These are phyloP conservation scores for Penicillium maclennaniae DNA, from an alignment of 495 filamentous ascomycete genomes.

Conservation along the genomic window DNA sequence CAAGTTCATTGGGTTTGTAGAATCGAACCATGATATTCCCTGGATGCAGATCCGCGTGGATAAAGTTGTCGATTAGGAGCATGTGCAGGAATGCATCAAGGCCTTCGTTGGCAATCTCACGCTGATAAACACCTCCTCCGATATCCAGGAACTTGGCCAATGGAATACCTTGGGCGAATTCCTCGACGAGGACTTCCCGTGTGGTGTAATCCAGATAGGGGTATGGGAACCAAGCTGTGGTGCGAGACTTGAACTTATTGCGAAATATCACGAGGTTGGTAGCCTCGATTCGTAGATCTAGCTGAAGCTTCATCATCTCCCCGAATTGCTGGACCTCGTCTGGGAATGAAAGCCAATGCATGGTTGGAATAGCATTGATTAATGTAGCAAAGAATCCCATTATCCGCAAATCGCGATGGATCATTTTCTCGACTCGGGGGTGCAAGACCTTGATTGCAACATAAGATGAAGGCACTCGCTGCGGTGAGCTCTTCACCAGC, in stretches of 20 bases:
- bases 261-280: conserved; percentile 87
- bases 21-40: conserved; percentile 99
- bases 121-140: conserved; percentile 88
- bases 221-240: conserved; percentile 93
- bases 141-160: conserved; percentile 83
- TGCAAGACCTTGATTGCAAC: conserved; percentile 97
- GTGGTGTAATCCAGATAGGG: conserved; percentile 90
- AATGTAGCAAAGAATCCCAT: conserved; percentile 88
- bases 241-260: conserved; percentile 81
- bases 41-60: conserved; percentile 97
- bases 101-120: conserved; percentile 92
- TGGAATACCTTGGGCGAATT: conserved; percentile 93
- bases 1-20: conserved; percentile 74
- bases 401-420: conserved; percentile 84
- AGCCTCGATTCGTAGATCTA: conserved; percentile 93
- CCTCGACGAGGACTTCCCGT: conserved; percentile 87
- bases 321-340: conserved; percentile 93
- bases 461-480: conserved; percentile 82
- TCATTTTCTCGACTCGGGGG: conserved; percentile 82
- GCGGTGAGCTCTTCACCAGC: conserved; percentile 78
- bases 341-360: conserved; percentile 96
- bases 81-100: conserved; percentile 97
- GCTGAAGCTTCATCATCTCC: conserved; percentile 96
- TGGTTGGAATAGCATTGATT: conserved; percentile 85
- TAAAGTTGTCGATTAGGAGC: conserved; percentile 96